phyloP scores from a whole-genome alignment of 306 rosid species.

The Arachis hypogaea region DNA sequence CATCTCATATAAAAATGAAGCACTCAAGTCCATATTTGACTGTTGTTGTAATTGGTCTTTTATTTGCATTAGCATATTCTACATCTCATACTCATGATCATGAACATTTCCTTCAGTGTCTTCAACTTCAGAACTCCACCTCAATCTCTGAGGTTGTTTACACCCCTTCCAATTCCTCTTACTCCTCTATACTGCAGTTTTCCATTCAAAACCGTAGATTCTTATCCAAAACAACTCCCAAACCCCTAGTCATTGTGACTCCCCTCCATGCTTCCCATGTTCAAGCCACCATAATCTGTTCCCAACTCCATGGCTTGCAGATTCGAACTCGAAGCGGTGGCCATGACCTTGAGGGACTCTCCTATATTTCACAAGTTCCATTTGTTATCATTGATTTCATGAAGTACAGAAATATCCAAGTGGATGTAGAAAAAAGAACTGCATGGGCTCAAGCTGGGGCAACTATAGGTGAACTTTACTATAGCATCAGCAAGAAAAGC shows the following conservation, averaged over 20 bases:
- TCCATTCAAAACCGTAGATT: conserved; percentile 63
- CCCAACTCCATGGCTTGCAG: conserved; percentile 39
- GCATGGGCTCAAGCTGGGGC: conserved; percentile 60
- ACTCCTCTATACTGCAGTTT: conserved; percentile 48
- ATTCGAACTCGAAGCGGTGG: conserved; percentile 65
- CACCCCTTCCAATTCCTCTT: conserved; percentile 42
- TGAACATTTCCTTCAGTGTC: too few relatives aligned
- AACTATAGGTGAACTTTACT: conserved; percentile 56
- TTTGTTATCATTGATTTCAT: conserved; percentile 62
- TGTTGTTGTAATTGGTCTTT: neutral
- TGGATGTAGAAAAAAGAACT: conserved; percentile 35
- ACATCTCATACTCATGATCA: too few relatives aligned
- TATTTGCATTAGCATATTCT: too few relatives aligned
- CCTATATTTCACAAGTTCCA: conserved; percentile 48
- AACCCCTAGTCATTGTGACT: conserved; percentile 11
- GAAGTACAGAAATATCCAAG: conserved; percentile 47
- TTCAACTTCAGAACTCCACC: too few relatives aligned
- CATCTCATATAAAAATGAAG: too few relatives aligned
- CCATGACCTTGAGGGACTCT: conserved; percentile 61
- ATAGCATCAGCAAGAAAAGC: conserved; percentile 49
- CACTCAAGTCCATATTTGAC: neutral
- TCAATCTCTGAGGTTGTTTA: conserved; percentile 4
- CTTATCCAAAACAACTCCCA: conserved; percentile 49
- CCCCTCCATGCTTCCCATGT: conserved; percentile 53
- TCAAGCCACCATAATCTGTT: conserved; percentile 50